Evolutionary conservation across 2,329 filamentous ascomycete genomes (phyloP), one percentile per base, ranked within the genome.

Genomic region (Phaeosphaeria sp.): DNA sequence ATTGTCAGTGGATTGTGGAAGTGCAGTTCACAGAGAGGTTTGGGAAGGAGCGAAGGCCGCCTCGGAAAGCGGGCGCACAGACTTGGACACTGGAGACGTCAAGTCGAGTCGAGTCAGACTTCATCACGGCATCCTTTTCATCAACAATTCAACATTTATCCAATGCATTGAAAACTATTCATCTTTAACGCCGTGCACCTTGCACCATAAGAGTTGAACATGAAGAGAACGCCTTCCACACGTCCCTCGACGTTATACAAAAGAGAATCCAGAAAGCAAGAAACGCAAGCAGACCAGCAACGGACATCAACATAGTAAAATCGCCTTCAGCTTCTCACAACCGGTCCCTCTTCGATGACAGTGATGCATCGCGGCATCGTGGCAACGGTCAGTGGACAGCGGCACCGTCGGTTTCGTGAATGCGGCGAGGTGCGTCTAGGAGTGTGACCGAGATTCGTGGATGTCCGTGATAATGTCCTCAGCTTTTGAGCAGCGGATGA

Each of bases 1-100:
- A 77, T 78, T 45, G 53, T 72, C 54, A 58, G 15, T 67, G 11
- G 24, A 48, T 45, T 44, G 53, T 56, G 40, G 51, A 33, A 49
- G 50, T 49, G 50, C 22, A 13, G 17, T 42, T 18, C 17, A 15
- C 18, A 15, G 17, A 20, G 18, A 24, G 18, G 43, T 17, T 13
- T 21, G 30, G n/a, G n/a, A 21, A 39, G 18, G 27, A 36, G 18
- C 15, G 27, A 21, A n/a, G n/a, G 11, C 18, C 27, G 17, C 25
- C 20, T n/a, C n/a, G 27, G 39, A 21, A 30, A 30, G 24, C 15
- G 21, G 4, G 39, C 36, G 53, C 54, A 52, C 54, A 52, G 54
- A 49, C 30, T 36, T 49, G 21, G 49, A 42, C n/a, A 17, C 30
- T n/a, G n/a, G n/a, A n/a, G n/a, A 45, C 46, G 36, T 49, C 53